Evolutionary conservation across 106 monocot species (phyloP).

Genomic region (Platanthera zijinensis): DNA sequence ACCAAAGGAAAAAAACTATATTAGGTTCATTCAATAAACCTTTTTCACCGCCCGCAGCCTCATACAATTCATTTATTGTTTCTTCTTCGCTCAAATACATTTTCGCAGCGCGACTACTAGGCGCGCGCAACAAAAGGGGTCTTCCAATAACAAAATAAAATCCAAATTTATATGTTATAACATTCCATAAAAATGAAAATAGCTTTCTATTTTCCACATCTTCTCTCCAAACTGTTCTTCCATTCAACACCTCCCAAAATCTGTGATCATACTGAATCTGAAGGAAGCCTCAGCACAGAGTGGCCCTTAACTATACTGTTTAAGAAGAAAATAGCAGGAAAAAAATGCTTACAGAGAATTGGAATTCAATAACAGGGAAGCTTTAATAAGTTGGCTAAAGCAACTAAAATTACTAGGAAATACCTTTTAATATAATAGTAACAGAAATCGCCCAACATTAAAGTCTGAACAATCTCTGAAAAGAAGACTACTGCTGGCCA

Average conservation of each 20-base stretch:
- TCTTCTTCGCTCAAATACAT: no score
- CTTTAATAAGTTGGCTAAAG: neutral
- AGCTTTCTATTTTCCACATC: neutral
- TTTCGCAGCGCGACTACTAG: no score
- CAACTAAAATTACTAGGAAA: neutral
- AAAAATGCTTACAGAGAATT: neutral
- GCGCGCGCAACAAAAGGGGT: no score
- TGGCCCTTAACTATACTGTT: conserved; percentile 2
- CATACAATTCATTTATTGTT: no score
- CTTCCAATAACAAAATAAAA: neutral
- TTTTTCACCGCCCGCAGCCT: no score
- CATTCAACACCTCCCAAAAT: neutral
- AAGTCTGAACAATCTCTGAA: conserved; percentile 11
- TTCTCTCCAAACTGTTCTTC: neutral
- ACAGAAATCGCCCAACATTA: conserved; percentile 6
- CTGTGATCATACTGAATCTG: conserved; percentile 7
- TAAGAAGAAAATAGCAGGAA: neutral
- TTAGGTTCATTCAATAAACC: no score
- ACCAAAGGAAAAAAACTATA: no score
- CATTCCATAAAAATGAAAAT: neutral
- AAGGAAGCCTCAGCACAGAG: conserved; percentile 8
- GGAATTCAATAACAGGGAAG: neutral
- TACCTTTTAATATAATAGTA: conserved; percentile 14
- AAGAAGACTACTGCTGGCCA: conserved; percentile 8
- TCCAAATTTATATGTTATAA: neutral